Evolutionary conservation across 208 protist genomes (phyloP), one percentile per base, ranked within the genome.

Genomic region (Acanthamoeba rhysodes): DNA sequence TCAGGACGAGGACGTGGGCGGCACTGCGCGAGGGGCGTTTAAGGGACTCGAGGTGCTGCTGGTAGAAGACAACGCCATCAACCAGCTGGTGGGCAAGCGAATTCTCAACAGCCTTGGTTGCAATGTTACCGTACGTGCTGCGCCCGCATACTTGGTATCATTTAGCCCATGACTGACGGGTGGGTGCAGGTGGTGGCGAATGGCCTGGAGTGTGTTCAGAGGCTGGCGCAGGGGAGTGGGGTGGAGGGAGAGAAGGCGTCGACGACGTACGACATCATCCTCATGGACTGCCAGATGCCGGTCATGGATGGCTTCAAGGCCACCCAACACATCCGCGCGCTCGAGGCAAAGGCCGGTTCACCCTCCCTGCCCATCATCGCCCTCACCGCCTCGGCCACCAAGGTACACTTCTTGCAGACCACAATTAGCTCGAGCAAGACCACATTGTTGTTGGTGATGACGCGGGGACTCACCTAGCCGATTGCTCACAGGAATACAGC

Each of bases 301-400:
- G 34, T 94, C 18, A 94, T 94, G 90, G 90, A 94, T 24, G 90
- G 90, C 45, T 94, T 94, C 64, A 9, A 94, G 37, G 53, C 90
- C 37, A 94, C 90, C 10, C 7, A 72, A 27, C 50, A 16, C n/a
- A 62, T 91, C 22, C n/a, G 84, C 10, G 84, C 50, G 32, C 50
- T 87, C 48, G 78, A 87, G 66, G 4, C 4, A 2, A 14, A 68
- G 4, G 18, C 14, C 24, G 37, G 37, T 41, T 5, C 10, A 5
- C 14, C 74, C 14, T 22, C 20, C 3, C 41, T 53, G 32, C 82
- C 82, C 14, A 66, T 90, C 82, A 66, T 90, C 55, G 82, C 82
- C 29, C 82, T 90, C 18, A 90, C 82, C 29, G 82, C 82, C 32
- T 59, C 82, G 2, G 57, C 82, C 45, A 84, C 41, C 70, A 78